Base-by-base conservation (phyloP, 2,329 filamentous ascomycete genomes). In the Neoscytalidium dimidiatum region DNA sequence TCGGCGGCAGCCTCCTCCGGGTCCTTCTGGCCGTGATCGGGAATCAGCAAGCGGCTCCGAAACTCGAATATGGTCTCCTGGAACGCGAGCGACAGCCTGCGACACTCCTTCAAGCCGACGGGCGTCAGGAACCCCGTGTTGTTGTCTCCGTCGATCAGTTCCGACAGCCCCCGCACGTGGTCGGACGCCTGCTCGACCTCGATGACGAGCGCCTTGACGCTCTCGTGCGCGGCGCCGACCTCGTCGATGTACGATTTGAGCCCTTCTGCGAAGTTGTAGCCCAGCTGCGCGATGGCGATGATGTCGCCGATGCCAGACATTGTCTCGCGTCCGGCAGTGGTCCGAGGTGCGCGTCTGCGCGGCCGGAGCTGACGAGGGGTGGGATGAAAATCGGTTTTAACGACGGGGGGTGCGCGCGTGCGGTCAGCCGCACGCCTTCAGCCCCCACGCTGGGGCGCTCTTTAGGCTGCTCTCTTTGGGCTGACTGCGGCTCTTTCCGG, bases 161-260 rank as follows among this genome's bases (percentile, higher is more conserved):
- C 21, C 19, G 51, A 56, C 5, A 56, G 51, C 3, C 31, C 51
- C 11, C n/a, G n/a, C 33, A 56, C 51, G 51, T 38, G 51, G 13
- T 38, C 23, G 4, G 51, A 56, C 4, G 51, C 51, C 51, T 56
- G 51, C 33, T 56, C 51, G 11, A 41, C 51, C 31, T 56, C 51
- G 51, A 56, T 31, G 7, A 41, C 51, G 11, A 56, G 33, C 17
- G 51, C 51, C 33, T 56, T 56, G 51, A 56, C 41, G n/a, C 33
- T 56, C 11, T 56, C 51, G 31, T 56, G 29, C 9, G 51, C 51
- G 11, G 33, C 17, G 11, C 33, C 51, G 19, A 56, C 51, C 31
- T 56, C 51, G 51, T 56, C 51, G 4, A 56, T 56, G 51, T 56
- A 56, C 19, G 17, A n/a, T 13, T 56, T 56, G 33, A 56, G 51